Evolutionary conservation across 1,139 yeast species (phyloP), one percentile per base, ranked within the genome.

Genomic region (Entelexis paramagnoliae): DNA sequence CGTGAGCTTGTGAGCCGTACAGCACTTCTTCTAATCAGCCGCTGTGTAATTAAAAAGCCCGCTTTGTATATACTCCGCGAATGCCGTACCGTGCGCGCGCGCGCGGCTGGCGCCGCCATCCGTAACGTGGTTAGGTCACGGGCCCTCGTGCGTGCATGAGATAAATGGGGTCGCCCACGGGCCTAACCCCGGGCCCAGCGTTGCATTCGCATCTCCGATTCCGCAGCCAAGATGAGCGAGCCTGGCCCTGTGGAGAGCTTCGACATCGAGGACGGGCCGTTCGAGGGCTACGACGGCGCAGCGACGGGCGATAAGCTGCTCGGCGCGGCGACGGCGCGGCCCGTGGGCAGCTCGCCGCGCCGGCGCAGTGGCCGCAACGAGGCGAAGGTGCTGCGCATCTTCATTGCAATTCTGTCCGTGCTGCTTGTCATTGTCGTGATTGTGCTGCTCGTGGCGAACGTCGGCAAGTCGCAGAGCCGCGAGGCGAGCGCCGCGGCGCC

Each of bases 401-500:
- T 54, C 47, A 48, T 49, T n/a, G 52, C 49, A 14, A 47, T 55
- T 14, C 51, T 56, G 26, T 36, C 48, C 20, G 51, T 40, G 6
- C 36, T 54, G 29, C 36, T 52, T 16, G 26, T 45, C 13, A 35
- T 50, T 5, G 46, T 54, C 17, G 48, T 52, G 13, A 49, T 52
- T 8, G 42, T 44, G 32, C 46, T 49, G 32, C 49, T 52, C 7
- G 42, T 34, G 13, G 46, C 57, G 13, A 46, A 44, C 30, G 45
- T 53, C 8, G 56, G 49, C 34, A 16, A 40, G 14, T 16, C 51
- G 17, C 34, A 17, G 41, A 47, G 49, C 43, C 49, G 58, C 24
- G 60, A 58, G 11, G 61, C 62, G 14, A 52, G 71, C 14, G 65
- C 62, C 8, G 70, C 70, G 0, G 73, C 72, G 4, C 73, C 70